A percentile compares a stretch with the other conserved stretches of the same genome.
phyloP scores from a whole-genome alignment of 1,284 basidiomycete species.

The Anthracocystis walkeri region DNA sequence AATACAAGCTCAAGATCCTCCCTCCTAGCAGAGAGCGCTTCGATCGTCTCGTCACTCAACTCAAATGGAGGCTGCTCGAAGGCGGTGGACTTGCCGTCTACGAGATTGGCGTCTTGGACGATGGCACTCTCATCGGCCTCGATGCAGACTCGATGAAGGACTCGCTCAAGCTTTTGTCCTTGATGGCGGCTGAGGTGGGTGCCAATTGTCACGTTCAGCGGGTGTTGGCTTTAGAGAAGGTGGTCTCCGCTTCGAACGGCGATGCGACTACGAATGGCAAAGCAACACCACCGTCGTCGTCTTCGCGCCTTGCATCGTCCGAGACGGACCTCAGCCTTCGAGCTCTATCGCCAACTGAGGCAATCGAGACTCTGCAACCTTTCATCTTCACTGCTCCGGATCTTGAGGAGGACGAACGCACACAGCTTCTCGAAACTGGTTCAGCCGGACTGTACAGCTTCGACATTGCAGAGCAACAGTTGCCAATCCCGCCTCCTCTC shows the following conservation, averaged over 20 bases:
- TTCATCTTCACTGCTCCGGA: slow-evolving; percentile 12
- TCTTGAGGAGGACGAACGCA: slow-evolving; percentile 5
- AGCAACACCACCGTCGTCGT: background rate
- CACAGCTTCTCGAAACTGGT: slow-evolving; percentile 11
- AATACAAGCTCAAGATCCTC: slow-evolving; percentile 69
- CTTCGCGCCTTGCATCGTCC: slow-evolving; percentile 6
- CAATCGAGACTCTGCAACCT: slow-evolving; percentile 18
- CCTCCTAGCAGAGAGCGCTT: slow-evolving; percentile 63
- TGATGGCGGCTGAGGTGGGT: slow-evolving; percentile 61
- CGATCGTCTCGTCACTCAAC: slow-evolving; percentile 67
- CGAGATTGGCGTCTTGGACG: slow-evolving; percentile 68
- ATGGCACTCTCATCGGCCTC: slow-evolving; percentile 65
- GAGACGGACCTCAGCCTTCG: slow-evolving; percentile 34
- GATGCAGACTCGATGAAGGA: slow-evolving; percentile 59
- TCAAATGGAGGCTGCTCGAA: slow-evolving; percentile 68
- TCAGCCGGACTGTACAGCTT: slow-evolving; percentile 32
- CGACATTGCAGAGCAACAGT: slow-evolving; percentile 39
- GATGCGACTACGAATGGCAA: background rate
- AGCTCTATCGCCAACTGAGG: slow-evolving; percentile 20
- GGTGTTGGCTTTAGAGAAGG: slow-evolving; percentile 35
- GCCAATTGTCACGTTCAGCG: slow-evolving; percentile 44
- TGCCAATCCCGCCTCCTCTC: slow-evolving; percentile 19
- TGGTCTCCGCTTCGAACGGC: background rate
- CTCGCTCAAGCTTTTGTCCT: slow-evolving; percentile 56
- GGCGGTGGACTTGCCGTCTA: slow-evolving; percentile 66